phyloP scores from a whole-genome alignment of 1,139 yeast genomes.

The Protomyces arabidopsidicola region DNA sequence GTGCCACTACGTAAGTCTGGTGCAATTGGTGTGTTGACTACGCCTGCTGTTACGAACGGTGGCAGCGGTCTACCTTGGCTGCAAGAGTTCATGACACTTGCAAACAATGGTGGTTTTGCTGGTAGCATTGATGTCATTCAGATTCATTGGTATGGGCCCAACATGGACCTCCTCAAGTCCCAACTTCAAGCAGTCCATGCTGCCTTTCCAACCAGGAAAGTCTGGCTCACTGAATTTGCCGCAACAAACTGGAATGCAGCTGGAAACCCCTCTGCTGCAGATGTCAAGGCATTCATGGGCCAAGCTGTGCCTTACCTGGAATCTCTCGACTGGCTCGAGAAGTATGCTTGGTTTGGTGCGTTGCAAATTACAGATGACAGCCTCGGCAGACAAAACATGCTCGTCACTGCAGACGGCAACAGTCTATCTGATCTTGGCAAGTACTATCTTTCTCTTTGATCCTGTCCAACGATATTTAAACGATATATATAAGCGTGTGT shows the following conservation, averaged over 20 bases:
- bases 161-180: constrained; percentile 10
- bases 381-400: constrained; percentile 19
- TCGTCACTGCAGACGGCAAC: constrained; percentile 18
- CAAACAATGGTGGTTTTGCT: not conserved
- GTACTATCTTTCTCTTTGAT: constrained; percentile 16
- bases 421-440: constrained; percentile 20
- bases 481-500: too few species aligned
- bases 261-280: constrained; percentile 9
- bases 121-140: constrained; percentile 20
- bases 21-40: constrained; percentile 14
- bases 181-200: constrained; percentile 20
- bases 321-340: constrained; percentile 15
- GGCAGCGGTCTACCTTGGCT: constrained; percentile 26
- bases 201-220: constrained; percentile 11
- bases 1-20: constrained; percentile 28
- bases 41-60: constrained; percentile 27
- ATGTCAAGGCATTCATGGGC: constrained; percentile 15
- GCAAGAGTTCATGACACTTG: constrained; percentile 15
- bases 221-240: constrained; percentile 29
- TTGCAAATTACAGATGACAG: not conserved
- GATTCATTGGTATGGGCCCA: constrained; percentile 28
- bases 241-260: constrained; percentile 27
- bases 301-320: constrained; percentile 20
- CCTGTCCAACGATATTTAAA: not conserved
- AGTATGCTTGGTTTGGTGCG: constrained; percentile 29